Evolutionary conservation across 208 protist species (phyloP), one percentile per base, ranked within the genome.

Genomic region (Trypanosoma theileri): DNA sequence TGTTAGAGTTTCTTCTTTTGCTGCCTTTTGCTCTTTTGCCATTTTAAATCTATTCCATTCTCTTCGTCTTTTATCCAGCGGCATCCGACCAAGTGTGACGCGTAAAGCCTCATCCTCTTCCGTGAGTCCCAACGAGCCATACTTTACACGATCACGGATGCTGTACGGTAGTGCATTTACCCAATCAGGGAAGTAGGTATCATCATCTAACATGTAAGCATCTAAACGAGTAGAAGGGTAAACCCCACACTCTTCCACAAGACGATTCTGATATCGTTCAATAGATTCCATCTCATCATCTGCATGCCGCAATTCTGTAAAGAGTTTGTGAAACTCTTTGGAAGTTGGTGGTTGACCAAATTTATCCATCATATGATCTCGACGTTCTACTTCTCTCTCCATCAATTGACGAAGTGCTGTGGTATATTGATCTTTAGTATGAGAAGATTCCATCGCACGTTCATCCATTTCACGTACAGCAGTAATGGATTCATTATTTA

Each of bases 181-280:
- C 89, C 91, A 96, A 0, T 72, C 74, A 0, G 91, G 91, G 72
- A 94, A 96, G 73, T 88, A 89, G 12, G 70, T 78, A 53, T 92
- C 89, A 69, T 96, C 84, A 51, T 91, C 86, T 21, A 96, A 71
- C 88, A 96, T 95, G 66, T 86, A 96, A 1, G 91, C 85, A 68
- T 96, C 91, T 17, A 96, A 81, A 11, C 91, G 82, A 12, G 77
- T 67, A 0, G 68, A 74, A 19, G 91, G 84, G 64, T 92, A 93
- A 50, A 96, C 69, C 24, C 88, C 91, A 60, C 84, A 77, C 61
- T 94, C 88, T 44, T 93, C 87, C 4, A 86, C 83, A 1, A 96
- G 77, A 17, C 88, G 79, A 13, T 55, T 63, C 48, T 94, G 88
- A 64, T 93, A 71, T 46, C 44, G 40, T 59, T 86, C 81, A 52